phyloP scores from a whole-genome alignment of 2,329 filamentous ascomycete species.

The Hymenoscyphus salicellus region DNA sequence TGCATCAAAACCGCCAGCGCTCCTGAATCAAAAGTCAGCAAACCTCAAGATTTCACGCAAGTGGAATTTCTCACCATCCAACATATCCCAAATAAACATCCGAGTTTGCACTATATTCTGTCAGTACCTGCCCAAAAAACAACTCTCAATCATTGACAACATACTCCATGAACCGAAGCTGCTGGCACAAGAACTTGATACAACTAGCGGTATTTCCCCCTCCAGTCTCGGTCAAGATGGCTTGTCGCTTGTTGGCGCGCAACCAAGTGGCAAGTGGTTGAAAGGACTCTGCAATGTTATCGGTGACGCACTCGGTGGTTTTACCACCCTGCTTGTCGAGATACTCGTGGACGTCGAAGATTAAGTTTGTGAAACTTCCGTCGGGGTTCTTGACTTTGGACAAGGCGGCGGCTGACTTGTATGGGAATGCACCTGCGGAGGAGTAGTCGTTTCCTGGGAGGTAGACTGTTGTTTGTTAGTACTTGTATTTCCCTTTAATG shows the following conservation, averaged over 20 bases:
- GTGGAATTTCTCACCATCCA: conserved; percentile 36
- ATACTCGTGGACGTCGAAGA: conserved; percentile 61
- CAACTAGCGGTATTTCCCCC: conserved; percentile 38
- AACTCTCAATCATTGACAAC: not conserved
- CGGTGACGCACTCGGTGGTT: conserved; percentile 49
- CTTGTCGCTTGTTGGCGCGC: conserved; percentile 46
- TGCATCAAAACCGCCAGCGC: conserved; percentile 36
- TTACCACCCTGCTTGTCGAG: conserved; percentile 58
- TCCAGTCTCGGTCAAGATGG: conserved; percentile 53
- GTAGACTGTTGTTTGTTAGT: conserved; percentile 42
- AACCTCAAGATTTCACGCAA: no score
- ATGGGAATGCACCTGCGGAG: conserved; percentile 47
- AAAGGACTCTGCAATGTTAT: conserved; percentile 51
- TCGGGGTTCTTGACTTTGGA: conserved; percentile 56
- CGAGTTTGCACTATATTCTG: conserved; percentile 29
- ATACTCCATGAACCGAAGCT: conserved; percentile 36
- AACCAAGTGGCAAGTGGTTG: conserved; percentile 47
- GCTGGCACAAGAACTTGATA: conserved; percentile 35
- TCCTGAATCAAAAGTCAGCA: no score
- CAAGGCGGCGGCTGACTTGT: conserved; percentile 49
- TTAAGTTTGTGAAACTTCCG: conserved; percentile 51
- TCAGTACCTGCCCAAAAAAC: not conserved
- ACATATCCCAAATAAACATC: conserved; percentile 41
- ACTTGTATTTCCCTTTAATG: not conserved
- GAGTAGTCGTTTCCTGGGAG: conserved; percentile 61